These are phyloP conservation scores for Blastosporella zonata DNA, from an alignment of 1,284 basidiomycete species.

Conservation along the genomic window DNA sequence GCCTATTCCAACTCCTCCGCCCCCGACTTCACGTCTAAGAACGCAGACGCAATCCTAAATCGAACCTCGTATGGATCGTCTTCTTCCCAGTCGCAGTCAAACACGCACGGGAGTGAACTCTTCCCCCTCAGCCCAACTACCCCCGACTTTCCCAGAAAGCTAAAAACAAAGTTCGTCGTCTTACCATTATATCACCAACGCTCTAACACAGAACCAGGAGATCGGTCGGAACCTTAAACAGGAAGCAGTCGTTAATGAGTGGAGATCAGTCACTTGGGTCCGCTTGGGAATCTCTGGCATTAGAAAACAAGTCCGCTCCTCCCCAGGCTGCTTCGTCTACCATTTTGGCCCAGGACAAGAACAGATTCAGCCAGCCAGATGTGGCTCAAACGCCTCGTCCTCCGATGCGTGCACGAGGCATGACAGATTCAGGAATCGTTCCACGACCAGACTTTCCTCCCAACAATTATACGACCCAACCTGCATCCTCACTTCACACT, in stretches of 20 bases:
- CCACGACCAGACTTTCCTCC: slow-evolving; percentile 28
- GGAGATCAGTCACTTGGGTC: slow-evolving; percentile 19
- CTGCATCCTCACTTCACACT: slow-evolving; percentile 12
- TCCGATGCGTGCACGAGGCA: slow-evolving; percentile 46
- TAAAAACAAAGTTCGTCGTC: slow-evolving; percentile 25
- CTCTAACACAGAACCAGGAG: slow-evolving; percentile 11
- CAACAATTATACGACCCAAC: slow-evolving; percentile 15
- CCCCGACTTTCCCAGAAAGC: slow-evolving; percentile 20
- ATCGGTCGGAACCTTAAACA: slow-evolving; percentile 20
- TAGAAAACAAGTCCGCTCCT: slow-evolving; percentile 9
- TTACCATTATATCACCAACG: background rate
- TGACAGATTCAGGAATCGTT: slow-evolving; percentile 40
- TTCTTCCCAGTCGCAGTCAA: slow-evolving; percentile 52
- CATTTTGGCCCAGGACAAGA: slow-evolving; percentile 23
- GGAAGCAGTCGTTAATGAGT: slow-evolving; percentile 20
- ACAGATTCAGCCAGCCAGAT: slow-evolving; percentile 29
- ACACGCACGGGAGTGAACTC: slow-evolving; percentile 30
- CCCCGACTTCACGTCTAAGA: slow-evolving; percentile 42
- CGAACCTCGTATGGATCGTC: slow-evolving; percentile 56
- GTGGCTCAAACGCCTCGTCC: slow-evolving; percentile 27
- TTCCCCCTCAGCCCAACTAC: slow-evolving; percentile 18
- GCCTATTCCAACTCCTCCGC: slow-evolving; percentile 50
- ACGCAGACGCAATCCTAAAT: slow-evolving; percentile 32
- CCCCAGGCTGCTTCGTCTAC: slow-evolving; percentile 23
- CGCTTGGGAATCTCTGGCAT: slow-evolving; percentile 21